Evolutionary conservation across 2,329 filamentous ascomycete species (phyloP), one percentile per base, ranked within the genome.

Genomic region (Pestalotiopsis fici): DNA sequence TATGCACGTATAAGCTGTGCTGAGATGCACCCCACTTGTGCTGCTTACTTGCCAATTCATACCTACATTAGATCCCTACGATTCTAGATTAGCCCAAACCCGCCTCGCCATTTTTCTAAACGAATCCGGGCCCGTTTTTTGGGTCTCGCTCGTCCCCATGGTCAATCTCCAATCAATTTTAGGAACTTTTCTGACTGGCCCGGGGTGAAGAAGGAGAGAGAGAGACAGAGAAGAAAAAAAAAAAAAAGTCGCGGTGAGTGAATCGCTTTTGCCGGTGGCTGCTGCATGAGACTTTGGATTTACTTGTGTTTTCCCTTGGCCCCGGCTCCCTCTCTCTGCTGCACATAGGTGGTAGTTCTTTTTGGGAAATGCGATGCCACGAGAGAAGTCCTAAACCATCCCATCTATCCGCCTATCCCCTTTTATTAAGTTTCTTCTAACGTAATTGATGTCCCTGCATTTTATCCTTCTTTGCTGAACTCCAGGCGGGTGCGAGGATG

Each of bases 401-500:
- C 21, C 31, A 60, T 21, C 25, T 31, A 60, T 18, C 37, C 21
- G 15, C 21, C 43, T 50, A 21, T 60, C 28, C 57, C 57, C n/a
- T 37, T 27, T 27, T 15, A 15, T 37, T 39, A 13, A 27, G 13
- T 9, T 28, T 57, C 25, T 57, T 23, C 55, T 28, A 57, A 15
- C 25, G 43, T 37, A 37, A 27, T 60, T 60, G 27, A 27, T 27
- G 23, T 31, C 27, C 27, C 55, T 57, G 23, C 55, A 50, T 50
- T 50, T 50, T 23, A 21, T 31, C 27, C 13, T 57, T 15, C 23
- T 12, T 11, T 31, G 21, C 23, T 27, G 27, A 57, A 12, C 28
- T 27, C n/a, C 25, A 60, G 57, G 23, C 55, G 27, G 18, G 23
- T 6, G 23, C 35, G 18, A 59, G 21, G 13, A 89, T 89, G 87